A percentile compares a stretch with the other conserved stretches of the same genome.
Evolutionary conservation across 192 early-diverging fungal genomes (phyloP).

Genomic region (Coemansia sp.): DNA sequence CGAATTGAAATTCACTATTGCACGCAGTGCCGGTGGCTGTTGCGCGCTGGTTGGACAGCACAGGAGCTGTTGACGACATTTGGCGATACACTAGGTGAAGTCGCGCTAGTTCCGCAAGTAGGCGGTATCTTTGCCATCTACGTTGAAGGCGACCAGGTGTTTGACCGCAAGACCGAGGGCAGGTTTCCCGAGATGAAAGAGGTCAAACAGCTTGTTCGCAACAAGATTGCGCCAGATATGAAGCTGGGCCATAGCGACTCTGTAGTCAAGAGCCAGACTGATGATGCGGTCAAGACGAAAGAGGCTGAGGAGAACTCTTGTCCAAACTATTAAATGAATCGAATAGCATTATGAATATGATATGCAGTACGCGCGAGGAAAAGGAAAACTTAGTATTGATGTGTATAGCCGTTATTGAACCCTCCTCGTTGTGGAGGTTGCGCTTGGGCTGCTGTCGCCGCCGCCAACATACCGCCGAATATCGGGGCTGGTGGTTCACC

Average conservation of each 20-base stretch:
- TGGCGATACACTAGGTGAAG: slow-evolving; percentile 62
- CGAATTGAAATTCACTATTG: slow-evolving; percentile 59
- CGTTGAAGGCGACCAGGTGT: slow-evolving; percentile 48
- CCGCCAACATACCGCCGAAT: slow-evolving; percentile 32
- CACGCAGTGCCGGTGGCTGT: slow-evolving; percentile 60
- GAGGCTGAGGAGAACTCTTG: neutral
- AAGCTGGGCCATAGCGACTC: slow-evolving; percentile 69
- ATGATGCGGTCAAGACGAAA: neutral
- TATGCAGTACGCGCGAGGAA: neutral
- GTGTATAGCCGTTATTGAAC: neutral
- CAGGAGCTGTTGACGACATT: slow-evolving; percentile 74
- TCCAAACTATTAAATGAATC: neutral
- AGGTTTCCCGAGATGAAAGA: slow-evolving; percentile 78
- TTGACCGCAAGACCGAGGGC: slow-evolving; percentile 66
- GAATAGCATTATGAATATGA: neutral
- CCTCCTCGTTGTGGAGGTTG: slow-evolving; percentile 12
- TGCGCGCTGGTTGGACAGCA: slow-evolving; percentile 68
- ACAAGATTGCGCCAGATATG: slow-evolving; percentile 66
- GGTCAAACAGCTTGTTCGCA: slow-evolving; percentile 69
- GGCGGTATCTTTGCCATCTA: slow-evolving; percentile 41
- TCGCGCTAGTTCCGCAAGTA: slow-evolving; percentile 66
- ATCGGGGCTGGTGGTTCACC: slow-evolving; percentile 1
- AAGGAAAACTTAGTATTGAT: neutral
- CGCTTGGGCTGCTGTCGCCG: slow-evolving; percentile 1
- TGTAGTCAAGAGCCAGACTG: slow-evolving; percentile 53